Conservation (phyloP, 495 filamentous ascomycete genomes). For the Thozetella sp. region DNA sequence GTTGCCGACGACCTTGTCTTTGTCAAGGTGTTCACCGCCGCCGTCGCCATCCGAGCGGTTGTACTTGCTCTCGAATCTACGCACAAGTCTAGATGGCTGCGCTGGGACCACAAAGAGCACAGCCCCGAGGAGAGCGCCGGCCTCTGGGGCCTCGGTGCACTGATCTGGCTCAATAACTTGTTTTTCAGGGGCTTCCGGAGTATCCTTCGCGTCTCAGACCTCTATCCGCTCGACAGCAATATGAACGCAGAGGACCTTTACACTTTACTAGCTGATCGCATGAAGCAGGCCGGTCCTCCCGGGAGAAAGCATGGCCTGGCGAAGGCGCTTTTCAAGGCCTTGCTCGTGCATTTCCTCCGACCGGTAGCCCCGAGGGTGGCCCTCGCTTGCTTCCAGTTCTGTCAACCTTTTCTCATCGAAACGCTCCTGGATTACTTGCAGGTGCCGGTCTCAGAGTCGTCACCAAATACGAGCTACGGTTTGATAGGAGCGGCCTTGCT, state of each 20-base stretch:
- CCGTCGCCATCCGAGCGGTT: constrained; percentile 44
- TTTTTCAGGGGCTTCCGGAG: constrained; percentile 48
- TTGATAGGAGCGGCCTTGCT: constrained; percentile 60
- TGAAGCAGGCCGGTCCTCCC: constrained; percentile 26
- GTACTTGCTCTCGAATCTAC: constrained; percentile 53
- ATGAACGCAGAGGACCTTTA: constrained; percentile 47
- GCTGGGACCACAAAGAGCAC: constrained; percentile 41
- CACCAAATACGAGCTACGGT: constrained; percentile 50
- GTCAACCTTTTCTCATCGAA: constrained; percentile 62
- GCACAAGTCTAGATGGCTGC: constrained; percentile 43
- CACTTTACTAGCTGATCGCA: constrained; percentile 26
- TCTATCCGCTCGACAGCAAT: constrained; percentile 28
- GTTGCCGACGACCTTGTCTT: constrained; percentile 12
- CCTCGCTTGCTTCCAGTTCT: constrained; percentile 58
- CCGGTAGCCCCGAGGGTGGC: constrained; percentile 50
- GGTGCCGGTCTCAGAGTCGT: constrained; percentile 3
- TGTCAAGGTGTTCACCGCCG: constrained; percentile 42
- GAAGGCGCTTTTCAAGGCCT: constrained; percentile 7
- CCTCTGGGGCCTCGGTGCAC: constrained; percentile 55
- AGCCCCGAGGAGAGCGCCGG: constrained; percentile 60
- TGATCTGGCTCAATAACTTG: constrained; percentile 62
- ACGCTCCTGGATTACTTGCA: constrained; percentile 20
- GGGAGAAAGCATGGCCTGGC: constrained; percentile 13
- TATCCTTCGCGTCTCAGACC: constrained; percentile 36
- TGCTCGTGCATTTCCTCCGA: constrained; percentile 34